A percentile compares a stretch with the other conserved stretches of the same genome.
Conservation (phyloP, 78 protist genomes). For the slime mould (Dictyostelium discoideum) region DNA sequence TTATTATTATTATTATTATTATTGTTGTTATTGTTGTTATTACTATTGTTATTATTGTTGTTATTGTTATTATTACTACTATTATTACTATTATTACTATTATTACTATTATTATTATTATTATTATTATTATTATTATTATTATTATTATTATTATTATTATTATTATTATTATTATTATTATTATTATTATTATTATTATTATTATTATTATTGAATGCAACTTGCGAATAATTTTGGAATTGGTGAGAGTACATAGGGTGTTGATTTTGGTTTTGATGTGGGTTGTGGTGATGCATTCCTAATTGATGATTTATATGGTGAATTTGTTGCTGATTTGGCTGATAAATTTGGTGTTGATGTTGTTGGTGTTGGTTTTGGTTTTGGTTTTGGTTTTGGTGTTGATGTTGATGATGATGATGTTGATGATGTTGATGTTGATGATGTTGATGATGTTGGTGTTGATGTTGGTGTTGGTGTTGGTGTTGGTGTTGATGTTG, state of each 20-base stretch:
- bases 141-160: neutral
- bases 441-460: neutral
- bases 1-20: slow-evolving; percentile 5
- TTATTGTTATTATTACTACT: neutral
- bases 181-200: neutral
- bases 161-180: neutral
- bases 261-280: neutral
- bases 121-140: neutral
- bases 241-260: neutral
- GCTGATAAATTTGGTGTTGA: neutral
- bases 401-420: neutral
- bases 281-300: neutral
- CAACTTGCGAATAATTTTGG: neutral
- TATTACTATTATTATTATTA: neutral
- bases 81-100: neutral
- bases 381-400: neutral
- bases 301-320: too few species aligned
- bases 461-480: neutral
- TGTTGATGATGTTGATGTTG: neutral
- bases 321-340: neutral
- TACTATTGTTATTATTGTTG: neutral
- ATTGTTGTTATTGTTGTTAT: neutral
- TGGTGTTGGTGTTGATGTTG: neutral
- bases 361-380: neutral
- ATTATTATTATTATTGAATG: neutral